These are phyloP conservation scores for Durio zibethinus DNA, from an alignment of 345 rosid species.

Conservation along the genomic window DNA sequence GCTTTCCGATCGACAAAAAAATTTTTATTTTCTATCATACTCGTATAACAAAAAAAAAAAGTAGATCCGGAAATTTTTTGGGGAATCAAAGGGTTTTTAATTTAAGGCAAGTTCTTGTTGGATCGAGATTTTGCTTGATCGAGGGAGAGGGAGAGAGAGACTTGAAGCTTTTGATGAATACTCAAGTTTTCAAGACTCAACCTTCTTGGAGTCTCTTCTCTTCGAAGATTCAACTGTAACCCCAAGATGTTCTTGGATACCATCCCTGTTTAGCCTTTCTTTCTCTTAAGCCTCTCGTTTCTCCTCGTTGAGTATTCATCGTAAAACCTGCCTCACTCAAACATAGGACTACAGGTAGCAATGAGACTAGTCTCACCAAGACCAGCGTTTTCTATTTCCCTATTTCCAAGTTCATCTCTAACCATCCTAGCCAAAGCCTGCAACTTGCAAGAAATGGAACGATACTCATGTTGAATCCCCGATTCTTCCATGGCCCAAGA, in stretches of 20 bases:
- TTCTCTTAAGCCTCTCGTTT: conserved; percentile 75
- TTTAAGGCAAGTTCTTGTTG: no score
- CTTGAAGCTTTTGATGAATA: no score
- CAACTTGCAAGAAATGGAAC: conserved; percentile 59
- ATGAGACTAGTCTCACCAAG: conserved; percentile 1
- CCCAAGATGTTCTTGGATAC: neutral
- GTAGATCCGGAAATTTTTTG: no score
- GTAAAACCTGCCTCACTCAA: conserved; percentile 82
- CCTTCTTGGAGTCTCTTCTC: neutral
- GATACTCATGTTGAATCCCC: conserved; percentile 52
- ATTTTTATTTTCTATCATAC: no score
- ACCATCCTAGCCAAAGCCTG: conserved; percentile 63
- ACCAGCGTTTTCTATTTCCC: conserved; percentile 6
- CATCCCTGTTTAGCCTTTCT: conserved; percentile 30
- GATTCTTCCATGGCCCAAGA: conserved; percentile 29
- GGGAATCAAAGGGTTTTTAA: no score
- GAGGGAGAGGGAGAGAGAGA: no score
- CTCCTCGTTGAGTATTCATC: conserved; percentile 78
- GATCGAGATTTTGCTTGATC: no score
- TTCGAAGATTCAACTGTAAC: neutral
- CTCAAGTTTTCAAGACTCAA: neutral
- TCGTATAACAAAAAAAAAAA: no score
- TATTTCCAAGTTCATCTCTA: conserved; percentile 33
- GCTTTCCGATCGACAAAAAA: no score
- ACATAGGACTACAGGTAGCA: conserved; percentile 36